These are phyloP conservation scores for Erodium maritimum DNA, from an alignment of 345 rosid species.

Conservation along the genomic window DNA sequence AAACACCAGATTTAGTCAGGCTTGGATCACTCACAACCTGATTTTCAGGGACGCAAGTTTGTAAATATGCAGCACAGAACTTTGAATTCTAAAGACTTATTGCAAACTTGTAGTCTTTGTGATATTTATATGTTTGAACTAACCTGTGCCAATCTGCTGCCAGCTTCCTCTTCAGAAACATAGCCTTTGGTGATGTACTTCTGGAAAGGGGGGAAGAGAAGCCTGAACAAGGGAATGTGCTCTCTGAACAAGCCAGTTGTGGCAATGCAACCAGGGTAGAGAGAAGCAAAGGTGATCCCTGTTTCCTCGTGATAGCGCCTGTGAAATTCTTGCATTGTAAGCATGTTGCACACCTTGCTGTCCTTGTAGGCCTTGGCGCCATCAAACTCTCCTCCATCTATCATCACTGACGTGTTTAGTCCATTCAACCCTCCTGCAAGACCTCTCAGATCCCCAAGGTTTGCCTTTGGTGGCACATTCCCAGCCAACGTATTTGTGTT, in stretches of 20 bases:
- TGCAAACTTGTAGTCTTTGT: background rate
- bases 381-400: constrained; percentile 89
- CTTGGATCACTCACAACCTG: constrained; percentile 80
- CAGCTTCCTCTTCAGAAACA: constrained; percentile 86
- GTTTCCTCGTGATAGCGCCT: constrained; percentile 85
- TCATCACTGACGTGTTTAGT: constrained; percentile 67
- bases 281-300: constrained; percentile 72
- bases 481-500: constrained; percentile 97
- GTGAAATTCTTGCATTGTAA: constrained; percentile 93
- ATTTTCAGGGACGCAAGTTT: background rate
- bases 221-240: constrained; percentile 82
- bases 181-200: constrained; percentile 94
- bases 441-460: constrained; percentile 88
- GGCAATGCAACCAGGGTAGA: constrained; percentile 98
- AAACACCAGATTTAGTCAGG: constrained; percentile 81
- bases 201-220: constrained; percentile 93
- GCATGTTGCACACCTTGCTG: constrained; percentile 98
- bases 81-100: background rate
- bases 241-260: constrained; percentile 95
- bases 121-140: background rate
- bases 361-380: constrained; percentile 98
- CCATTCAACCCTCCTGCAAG: constrained; percentile 74
- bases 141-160: constrained; percentile 94
- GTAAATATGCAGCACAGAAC: background rate
- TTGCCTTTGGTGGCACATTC: constrained; percentile 95